These are phyloP conservation scores for Thermomucor indicae-seudaticae DNA, from an alignment of 371 early-diverging fungal genomes.

Conservation along the genomic window DNA sequence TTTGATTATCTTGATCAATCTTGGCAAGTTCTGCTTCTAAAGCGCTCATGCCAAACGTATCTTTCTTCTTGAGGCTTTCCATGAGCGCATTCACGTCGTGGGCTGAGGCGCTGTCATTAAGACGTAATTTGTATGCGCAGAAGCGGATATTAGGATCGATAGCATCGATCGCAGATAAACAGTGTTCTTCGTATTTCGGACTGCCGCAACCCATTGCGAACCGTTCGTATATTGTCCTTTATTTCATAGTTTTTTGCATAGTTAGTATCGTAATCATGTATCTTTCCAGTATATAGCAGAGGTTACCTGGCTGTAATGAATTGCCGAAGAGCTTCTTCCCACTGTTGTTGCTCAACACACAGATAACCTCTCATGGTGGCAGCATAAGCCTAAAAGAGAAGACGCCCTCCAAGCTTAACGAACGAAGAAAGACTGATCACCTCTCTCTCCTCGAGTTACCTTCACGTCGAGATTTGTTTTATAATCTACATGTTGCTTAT, in stretches of 20 bases:
- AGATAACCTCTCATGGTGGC: conserved; percentile 65
- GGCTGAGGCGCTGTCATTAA: conserved; percentile 16
- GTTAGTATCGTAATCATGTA: background rate
- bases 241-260: background rate
- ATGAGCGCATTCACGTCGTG: conserved; percentile 53
- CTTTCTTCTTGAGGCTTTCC: conserved; percentile 32
- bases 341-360: conserved; percentile 64
- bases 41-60: conserved; percentile 27
- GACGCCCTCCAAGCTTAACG: background rate
- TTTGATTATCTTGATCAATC: conserved; percentile 19
- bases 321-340: conserved; percentile 63
- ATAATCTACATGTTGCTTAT: conserved; percentile 50
- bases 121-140: conserved; percentile 70
- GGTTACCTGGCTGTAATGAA: conserved; percentile 50
- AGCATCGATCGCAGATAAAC: conserved; percentile 67
- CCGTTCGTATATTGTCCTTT: conserved; percentile 64
- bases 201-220: conserved; percentile 45
- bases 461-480: conserved; percentile 60
- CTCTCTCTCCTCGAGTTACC: conserved; percentile 19
- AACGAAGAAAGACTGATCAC: background rate
- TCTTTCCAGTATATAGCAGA: background rate
- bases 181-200: conserved; percentile 61
- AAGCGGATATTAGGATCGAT: conserved; percentile 81
- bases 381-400: conserved; percentile 58
- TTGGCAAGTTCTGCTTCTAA: conserved; percentile 15